Percentiles rank a stretch among this genome's conserved stretches.
These are phyloP conservation scores for Vigna nakashimae DNA, from an alignment of 306 rosid species.

Conservation along the genomic window DNA sequence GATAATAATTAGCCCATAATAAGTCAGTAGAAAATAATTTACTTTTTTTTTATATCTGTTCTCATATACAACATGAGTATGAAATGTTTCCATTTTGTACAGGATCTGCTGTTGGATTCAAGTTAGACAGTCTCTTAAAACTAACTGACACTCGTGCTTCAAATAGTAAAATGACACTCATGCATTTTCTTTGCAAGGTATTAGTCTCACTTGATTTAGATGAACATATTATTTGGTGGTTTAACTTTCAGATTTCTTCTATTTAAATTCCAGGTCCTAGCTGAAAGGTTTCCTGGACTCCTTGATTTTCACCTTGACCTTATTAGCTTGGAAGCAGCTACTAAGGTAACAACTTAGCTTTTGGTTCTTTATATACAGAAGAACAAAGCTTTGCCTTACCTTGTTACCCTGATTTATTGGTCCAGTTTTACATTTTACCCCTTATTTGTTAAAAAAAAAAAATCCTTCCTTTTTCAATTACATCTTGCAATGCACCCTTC, in stretches of 20 bases:
- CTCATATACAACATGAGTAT: background rate
- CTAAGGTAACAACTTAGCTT: slow-evolving; percentile 68
- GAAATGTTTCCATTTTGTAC: slow-evolving; percentile 46
- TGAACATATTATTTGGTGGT: slow-evolving; percentile 40
- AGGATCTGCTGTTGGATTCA: slow-evolving; percentile 96
- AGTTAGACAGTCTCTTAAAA: slow-evolving; percentile 92
- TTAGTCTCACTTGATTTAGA: slow-evolving; percentile 42
- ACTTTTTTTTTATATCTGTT: slow-evolving; percentile 29
- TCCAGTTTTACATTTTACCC: slow-evolving; percentile 6
- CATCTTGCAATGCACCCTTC: background rate
- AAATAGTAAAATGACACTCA: slow-evolving; percentile 88
- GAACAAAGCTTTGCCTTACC: slow-evolving; percentile 7
- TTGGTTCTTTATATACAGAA: slow-evolving; percentile 29
- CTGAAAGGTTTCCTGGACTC: slow-evolving; percentile 74
- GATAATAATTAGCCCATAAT: slow-evolving; percentile 16
- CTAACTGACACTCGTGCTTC: slow-evolving; percentile 94
- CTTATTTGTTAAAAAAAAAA: background rate
- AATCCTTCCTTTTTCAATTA: background rate
- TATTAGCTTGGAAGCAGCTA: slow-evolving; percentile 74
- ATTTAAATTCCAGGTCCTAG: slow-evolving; percentile 66
- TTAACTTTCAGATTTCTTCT: slow-evolving; percentile 26
- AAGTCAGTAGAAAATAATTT: background rate
- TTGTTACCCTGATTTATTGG: slow-evolving; percentile 28
- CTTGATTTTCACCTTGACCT: slow-evolving; percentile 88
- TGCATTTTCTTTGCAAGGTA: slow-evolving; percentile 99